phyloP scores from a whole-genome alignment of 768 basidiomycete species.

The Auriculariales sp. region DNA sequence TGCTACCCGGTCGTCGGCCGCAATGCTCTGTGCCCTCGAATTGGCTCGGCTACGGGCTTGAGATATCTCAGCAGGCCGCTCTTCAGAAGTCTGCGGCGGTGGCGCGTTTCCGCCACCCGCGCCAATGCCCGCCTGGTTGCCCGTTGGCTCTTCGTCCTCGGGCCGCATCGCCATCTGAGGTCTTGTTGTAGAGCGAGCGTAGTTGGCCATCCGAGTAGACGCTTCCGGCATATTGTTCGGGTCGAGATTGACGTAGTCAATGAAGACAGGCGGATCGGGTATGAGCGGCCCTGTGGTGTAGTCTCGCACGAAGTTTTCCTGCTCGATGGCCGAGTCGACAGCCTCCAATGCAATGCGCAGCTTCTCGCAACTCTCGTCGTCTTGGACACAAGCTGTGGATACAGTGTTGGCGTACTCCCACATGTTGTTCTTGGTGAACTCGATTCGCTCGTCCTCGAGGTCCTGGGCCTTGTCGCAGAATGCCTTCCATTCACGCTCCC shows the following conservation, averaged over 20 bases:
- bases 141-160: conserved; percentile 29
- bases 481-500: conserved; percentile 88
- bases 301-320: conserved; percentile 76
- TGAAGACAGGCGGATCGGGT: conserved; percentile 75
- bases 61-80: background rate
- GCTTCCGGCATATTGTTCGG: conserved; percentile 30
- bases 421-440: conserved; percentile 87
- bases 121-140: conserved; percentile 59
- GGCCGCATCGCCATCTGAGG: conserved; percentile 20
- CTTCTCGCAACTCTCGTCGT: conserved; percentile 95
- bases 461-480: conserved; percentile 96
- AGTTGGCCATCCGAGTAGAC: conserved; percentile 42
- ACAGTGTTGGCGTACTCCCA: conserved; percentile 95
- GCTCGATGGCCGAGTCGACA: conserved; percentile 75
- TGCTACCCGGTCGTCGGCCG: background rate
- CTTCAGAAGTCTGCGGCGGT: background rate
- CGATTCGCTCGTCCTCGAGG: conserved; percentile 86
- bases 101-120: conserved; percentile 32
- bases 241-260: conserved; percentile 58
- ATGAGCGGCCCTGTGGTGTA: conserved; percentile 83
- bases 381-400: conserved; percentile 88
- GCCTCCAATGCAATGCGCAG: conserved; percentile 77
- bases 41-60: background rate
- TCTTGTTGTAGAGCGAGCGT: conserved; percentile 27
- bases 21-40: background rate